A percentile compares a stretch with the other conserved stretches of the same genome.
phyloP scores from a whole-genome alignment of 768 basidiomycete genomes.

The Phlebiopsis flavidoalba region DNA sequence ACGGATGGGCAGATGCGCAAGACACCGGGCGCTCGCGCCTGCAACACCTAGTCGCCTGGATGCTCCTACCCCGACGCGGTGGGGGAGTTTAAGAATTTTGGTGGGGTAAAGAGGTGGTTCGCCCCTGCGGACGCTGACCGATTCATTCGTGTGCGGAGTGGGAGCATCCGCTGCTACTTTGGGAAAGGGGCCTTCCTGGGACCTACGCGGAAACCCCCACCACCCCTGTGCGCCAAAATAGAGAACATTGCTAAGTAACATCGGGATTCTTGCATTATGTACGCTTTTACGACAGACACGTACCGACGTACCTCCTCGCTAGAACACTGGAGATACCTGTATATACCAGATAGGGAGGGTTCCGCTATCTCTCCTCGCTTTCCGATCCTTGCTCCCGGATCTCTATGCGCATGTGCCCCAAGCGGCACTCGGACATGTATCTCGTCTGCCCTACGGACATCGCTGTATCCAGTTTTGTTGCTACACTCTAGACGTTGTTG shows the following conservation, averaged over 20 bases:
- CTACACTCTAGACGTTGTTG: too few species aligned
- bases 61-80: constrained; percentile 63
- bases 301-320: not conserved
- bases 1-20: constrained; percentile 53
- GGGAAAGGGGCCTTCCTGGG: too few species aligned
- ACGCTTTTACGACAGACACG: not conserved
- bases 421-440: not conserved
- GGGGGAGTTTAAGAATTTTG: too few species aligned
- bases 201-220: too few species aligned
- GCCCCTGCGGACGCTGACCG: constrained; percentile 15
- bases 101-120: too few species aligned
- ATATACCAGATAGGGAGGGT: too few species aligned
- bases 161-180: constrained; percentile 11
- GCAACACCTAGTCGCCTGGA: constrained; percentile 55
- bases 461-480: too few species aligned
- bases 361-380: not conserved
- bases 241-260: not conserved
- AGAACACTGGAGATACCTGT: not conserved
- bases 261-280: not conserved
- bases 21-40: constrained; percentile 51
- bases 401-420: not conserved
- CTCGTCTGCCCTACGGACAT: not conserved
- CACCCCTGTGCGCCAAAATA: not conserved
- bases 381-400: not conserved
- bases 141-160: constrained; percentile 17